phyloP scores from a whole-genome alignment of 257 asterid species.

The Petrea volubilis region DNA sequence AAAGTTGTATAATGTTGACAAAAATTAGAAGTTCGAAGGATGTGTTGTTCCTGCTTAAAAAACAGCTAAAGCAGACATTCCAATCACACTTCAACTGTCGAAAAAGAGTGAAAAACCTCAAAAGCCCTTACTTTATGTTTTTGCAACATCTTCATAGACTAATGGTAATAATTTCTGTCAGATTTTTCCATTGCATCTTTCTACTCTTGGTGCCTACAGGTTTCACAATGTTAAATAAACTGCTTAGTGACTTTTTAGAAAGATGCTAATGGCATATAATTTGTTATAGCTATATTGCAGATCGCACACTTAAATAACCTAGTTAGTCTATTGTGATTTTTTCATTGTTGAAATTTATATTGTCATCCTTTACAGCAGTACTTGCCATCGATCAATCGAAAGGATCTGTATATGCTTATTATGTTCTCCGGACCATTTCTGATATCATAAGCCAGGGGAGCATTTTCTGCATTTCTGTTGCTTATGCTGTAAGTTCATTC shows the following conservation, averaged over 20 bases:
- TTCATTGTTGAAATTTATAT: not conserved
- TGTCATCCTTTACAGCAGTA: conserved; percentile 55
- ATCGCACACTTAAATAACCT: not conserved
- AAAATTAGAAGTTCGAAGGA: too few species aligned
- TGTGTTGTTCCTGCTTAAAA: too few species aligned
- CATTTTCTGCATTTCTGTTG: conserved; percentile 87
- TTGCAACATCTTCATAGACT: not conserved
- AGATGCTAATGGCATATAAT: not conserved
- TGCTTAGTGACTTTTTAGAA: not conserved
- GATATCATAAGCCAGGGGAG: conserved; percentile 88
- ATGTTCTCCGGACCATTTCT: conserved; percentile 67
- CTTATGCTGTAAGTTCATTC: conserved; percentile 74
- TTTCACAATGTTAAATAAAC: not conserved
- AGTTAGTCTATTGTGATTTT: not conserved
- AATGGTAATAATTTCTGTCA: not conserved
- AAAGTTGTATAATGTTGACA: too few species aligned
- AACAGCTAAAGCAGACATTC: too few species aligned
- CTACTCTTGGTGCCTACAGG: not conserved
- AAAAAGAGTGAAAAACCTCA: too few species aligned
- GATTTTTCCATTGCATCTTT: not conserved
- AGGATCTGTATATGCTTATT: conserved; percentile 82
- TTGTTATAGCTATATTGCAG: not conserved
- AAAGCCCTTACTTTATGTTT: too few species aligned
- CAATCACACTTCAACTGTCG: too few species aligned
- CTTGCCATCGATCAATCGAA: conserved; percentile 73